Base-by-base conservation (phyloP, 352 stramenopile genomes). In the Phytopythium vexans region DNA sequence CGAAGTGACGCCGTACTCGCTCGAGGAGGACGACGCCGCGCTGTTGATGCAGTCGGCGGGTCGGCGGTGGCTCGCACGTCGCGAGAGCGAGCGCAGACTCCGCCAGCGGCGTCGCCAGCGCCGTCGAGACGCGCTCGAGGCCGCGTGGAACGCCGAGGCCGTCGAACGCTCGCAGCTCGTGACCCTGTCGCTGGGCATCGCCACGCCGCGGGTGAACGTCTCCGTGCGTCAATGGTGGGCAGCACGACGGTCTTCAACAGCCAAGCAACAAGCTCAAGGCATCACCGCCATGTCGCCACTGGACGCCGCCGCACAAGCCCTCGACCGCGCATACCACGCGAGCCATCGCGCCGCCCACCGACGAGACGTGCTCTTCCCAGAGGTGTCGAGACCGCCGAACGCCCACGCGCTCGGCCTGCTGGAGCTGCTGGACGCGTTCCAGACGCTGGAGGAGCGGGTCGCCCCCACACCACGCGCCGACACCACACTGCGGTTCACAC, bases 1-100 rank as follows among this genome's bases (percentile, higher is more conserved):
- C 8, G 77, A 82, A 11, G 74, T 77, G 0, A 68, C 21, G 21
- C 21, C 70, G n/a, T 90, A 92, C 60, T 72, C 69, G 33, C 60
- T 88, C 15, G 69, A 74, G 4, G 77, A 92, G 55, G 79, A 90
- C 37, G 72, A 86, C 33, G 72, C 65, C 0, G 54, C 49, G 11
- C 54, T 86, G 14, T 35, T 45, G 15, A 80, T 89, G 14, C 79
- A 90, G 59, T 51, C 63, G 0, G 43, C 66, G 2, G 69, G 49
- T 7, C 73, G 79, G 8, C 49, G 68, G 0, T 85, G 70, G 43
- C 52, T 88, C 3, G 70, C 72, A 27, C 71, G 77, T 4, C 34
- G 58, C 1, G 63, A 39, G n/a, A 75, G 1, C 27, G 63, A 0
- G 52, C 64, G 16, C 51, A 71, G 2, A 27, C 58, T 72, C 37